Conservation (phyloP, 192 early-diverging fungal species). For the Dimargaris verticillata region DNA sequence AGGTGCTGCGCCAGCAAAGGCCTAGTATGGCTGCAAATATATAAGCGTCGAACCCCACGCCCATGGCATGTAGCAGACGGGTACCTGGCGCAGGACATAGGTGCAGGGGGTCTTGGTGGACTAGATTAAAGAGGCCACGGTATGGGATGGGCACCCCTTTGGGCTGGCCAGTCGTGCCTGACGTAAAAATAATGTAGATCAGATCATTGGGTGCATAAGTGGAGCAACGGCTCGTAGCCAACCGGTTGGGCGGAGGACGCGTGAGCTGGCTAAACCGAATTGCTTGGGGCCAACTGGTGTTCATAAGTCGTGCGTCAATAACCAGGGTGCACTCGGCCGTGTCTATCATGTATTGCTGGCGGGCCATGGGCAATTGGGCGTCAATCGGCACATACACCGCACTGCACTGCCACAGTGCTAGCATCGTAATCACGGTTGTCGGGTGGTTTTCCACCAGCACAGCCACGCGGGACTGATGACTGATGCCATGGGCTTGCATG, state of each 20-base stretch:
- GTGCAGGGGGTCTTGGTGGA: too few relatives aligned
- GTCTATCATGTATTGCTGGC: slow-evolving; percentile 1
- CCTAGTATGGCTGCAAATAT: not conserved
- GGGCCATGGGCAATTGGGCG: not conserved
- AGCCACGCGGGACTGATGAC: not conserved
- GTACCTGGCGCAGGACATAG: not conserved
- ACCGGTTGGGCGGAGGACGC: not conserved
- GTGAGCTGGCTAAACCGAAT: not conserved
- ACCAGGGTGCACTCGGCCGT: not conserved
- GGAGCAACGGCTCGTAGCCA: not conserved
- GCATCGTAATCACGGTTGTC: not conserved
- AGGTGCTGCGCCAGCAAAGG: not conserved
- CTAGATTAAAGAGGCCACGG: not conserved
- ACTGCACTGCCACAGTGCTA: not conserved
- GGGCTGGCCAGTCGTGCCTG: slow-evolving; percentile 20
- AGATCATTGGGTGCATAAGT: not conserved
- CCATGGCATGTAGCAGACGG: not conserved
- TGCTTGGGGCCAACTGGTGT: not conserved
- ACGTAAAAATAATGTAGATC: slow-evolving; percentile 12
- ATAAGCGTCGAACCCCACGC: not conserved
- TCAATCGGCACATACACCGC: slow-evolving; percentile 1
- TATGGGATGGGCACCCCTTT: slow-evolving; percentile 16
- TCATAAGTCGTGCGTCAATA: not conserved
- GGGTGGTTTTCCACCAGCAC: not conserved
- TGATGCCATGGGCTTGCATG: not conserved